phyloP scores from a whole-genome alignment of 352 stramenopile species.

The Blastocystis sp. region DNA sequence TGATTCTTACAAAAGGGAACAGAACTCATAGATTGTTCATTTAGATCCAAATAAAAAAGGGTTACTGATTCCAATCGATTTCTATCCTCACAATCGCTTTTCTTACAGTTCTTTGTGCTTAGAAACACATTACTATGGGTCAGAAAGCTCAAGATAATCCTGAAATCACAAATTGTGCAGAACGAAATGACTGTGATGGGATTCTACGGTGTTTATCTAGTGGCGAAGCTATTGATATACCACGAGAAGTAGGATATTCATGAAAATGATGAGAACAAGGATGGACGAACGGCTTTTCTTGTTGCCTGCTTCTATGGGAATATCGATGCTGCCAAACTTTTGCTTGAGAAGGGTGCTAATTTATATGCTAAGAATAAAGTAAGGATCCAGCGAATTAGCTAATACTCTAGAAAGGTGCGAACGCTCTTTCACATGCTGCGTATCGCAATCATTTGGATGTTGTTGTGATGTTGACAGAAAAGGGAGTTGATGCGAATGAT shows the following conservation, averaged over 20 bases:
- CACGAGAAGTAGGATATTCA: background rate
- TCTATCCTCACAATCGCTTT: too few relatives aligned
- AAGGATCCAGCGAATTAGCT: background rate
- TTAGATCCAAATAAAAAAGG: too few relatives aligned
- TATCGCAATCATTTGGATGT: conserved; percentile 3
- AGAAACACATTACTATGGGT: too few relatives aligned
- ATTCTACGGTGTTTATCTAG: conserved; percentile 1
- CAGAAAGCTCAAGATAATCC: too few relatives aligned
- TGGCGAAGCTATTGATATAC: background rate
- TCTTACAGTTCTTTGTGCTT: too few relatives aligned
- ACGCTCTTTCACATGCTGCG: background rate
- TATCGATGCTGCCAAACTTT: conserved; percentile 14
- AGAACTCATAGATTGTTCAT: too few relatives aligned
- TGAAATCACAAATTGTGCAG: conserved; percentile 31
- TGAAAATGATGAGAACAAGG: background rate
- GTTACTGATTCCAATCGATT: too few relatives aligned
- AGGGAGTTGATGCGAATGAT: conserved; percentile 13
- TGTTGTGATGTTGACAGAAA: background rate
- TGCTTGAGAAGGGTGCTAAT: conserved; percentile 23
- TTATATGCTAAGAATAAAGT: background rate
- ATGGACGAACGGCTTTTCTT: conserved; percentile 18
- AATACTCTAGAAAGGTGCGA: conserved; percentile 6
- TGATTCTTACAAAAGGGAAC: too few relatives aligned
- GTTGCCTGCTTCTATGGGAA: conserved; percentile 31
- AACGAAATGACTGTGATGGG: conserved; percentile 39